Conservation (phyloP, 805 yeast species). For the Wickerhamiella dianesei region DNA sequence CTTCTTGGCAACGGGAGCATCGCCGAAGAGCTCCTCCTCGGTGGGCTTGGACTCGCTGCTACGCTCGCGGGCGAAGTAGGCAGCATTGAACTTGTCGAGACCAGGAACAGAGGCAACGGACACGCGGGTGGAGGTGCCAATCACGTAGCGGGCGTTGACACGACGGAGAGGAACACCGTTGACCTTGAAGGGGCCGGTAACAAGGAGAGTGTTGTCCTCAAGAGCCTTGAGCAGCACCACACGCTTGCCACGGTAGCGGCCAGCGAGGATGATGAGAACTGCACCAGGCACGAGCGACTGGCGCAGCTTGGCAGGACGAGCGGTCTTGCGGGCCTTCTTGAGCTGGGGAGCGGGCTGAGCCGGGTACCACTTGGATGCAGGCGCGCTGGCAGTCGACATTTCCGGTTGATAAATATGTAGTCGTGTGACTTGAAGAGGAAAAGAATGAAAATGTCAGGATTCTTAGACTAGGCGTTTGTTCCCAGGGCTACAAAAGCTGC, state of each 20-base stretch:
- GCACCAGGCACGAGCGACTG: constrained; percentile 96
- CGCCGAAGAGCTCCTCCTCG: constrained; percentile 78
- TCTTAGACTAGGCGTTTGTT: background rate
- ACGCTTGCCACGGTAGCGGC: constrained; percentile 99
- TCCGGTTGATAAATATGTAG: background rate
- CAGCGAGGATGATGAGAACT: constrained; percentile 92
- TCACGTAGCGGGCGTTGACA: constrained; percentile 96
- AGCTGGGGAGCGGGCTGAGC: constrained; percentile 73
- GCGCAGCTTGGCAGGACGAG: constrained; percentile 90
- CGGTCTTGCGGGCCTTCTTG: constrained; percentile 79
- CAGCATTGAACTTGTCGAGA: constrained; percentile 70
- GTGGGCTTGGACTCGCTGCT: constrained; percentile 67
- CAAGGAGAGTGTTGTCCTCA: constrained; percentile 95
- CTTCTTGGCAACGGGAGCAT: constrained; percentile 62
- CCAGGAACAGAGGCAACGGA: constrained; percentile 68
- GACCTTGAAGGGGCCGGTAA: constrained; percentile 98
- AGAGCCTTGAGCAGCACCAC: constrained; percentile 93
- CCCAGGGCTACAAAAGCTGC: background rate
- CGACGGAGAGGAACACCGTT: constrained; percentile 99
- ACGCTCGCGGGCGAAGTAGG: constrained; percentile 95
- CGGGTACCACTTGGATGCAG: constrained; percentile 73
- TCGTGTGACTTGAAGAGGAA: background rate
- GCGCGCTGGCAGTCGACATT: constrained; percentile 11
- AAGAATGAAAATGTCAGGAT: background rate
- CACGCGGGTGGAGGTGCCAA: constrained; percentile 94